Evolutionary conservation across 2,329 filamentous ascomycete species (phyloP), one percentile per base, ranked within the genome.

Genomic region (Nothophoma quercina): DNA sequence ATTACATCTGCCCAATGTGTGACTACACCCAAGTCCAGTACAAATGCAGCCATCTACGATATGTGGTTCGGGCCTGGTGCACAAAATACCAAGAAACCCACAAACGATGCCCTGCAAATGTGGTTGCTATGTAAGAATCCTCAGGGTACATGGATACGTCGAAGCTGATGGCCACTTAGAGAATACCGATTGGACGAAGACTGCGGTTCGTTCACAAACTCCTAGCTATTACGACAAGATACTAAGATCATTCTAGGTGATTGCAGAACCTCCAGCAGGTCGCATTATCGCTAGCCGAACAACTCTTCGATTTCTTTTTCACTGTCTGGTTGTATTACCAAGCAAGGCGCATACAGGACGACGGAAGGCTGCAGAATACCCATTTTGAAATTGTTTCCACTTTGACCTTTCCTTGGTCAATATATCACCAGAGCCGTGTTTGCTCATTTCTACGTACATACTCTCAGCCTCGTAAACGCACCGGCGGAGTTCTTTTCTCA

Each of bases 11-110:
- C 41, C 56, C 28, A 32, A 85, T 85, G 83, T 85, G 83, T 68
- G 82, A 85, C 67, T 85, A 85, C 60, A 84, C 79, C 18, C 79
- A 84, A 69, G 82, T 85, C 47, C 79, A 83, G 55, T 85, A 82
- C 65, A 75, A 77, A 32, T 85, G 83, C 70, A 77, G 77, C 41
- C 82, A 85, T 69, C 71, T 81, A 51, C 77, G 82, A 26, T 84
- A 79, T 60, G 81, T 79, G 7, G 82, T 85, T 36, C 76, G 80
- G 58, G 80, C 80, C 15, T 85, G 82, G 82, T 85, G 82, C 74
- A 73, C 75, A 49, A 79, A 75, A 63, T 80, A 81, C 51, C 78
- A 80, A 69, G 78, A 80, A 60, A 83, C 82, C 25, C 82, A 84
- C 59, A 79, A 78, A 56, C 74, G 82, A 55, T 85, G 83, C 69